Evolutionary conservation across 2,329 filamentous ascomycete genomes (phyloP), one percentile per base, ranked within the genome.

Genomic region (Conoideocrella luteorostrata): DNA sequence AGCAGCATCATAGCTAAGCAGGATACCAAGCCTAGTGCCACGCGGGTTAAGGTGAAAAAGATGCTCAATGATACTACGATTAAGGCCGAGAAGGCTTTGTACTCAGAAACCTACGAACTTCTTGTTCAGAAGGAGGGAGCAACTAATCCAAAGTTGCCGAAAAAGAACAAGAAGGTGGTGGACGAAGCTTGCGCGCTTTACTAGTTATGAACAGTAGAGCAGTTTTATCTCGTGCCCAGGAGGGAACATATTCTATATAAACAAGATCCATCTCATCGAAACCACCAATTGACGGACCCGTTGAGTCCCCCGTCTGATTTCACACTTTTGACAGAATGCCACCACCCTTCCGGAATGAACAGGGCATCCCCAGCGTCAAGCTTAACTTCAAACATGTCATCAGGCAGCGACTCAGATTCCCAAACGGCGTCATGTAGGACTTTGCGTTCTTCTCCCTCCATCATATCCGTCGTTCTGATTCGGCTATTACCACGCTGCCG

Each of bases 401-500:
- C 61, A 47, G 47, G 54, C 18, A 18, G 46, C 29, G 41, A 47
- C 2, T 58, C 50, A 3, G 58, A 52, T 3, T 62, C 66, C 93
- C 91, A 97, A 3, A 95, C 74, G 3, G 75, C 80, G 2, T 74
- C 65, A 50, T 90, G 79, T 12, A 96, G 62, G 3, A 74, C 67
- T 17, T 70, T 63, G 51, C 80, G 80, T 65, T 95, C 88, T 2
- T 68, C 64, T 0, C 89, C 89, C 41, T 82, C 72, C 89, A 97
- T 96, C 90, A 97, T 96, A 59, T 95, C 89, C 10, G 82, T 74
- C 0, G 86, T 86, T 45, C 89, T 75, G 52, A 96, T 69, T 15
- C 69, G 66, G 12, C 72, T 65, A 44, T 62, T 74, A 3, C 61
- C 66, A 3, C 53, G 51, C 32, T 53, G 52, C 1, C 64, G 61